phyloP scores from a whole-genome alignment of 495 filamentous ascomycete species.

The Talaromyces proteolyticus region DNA sequence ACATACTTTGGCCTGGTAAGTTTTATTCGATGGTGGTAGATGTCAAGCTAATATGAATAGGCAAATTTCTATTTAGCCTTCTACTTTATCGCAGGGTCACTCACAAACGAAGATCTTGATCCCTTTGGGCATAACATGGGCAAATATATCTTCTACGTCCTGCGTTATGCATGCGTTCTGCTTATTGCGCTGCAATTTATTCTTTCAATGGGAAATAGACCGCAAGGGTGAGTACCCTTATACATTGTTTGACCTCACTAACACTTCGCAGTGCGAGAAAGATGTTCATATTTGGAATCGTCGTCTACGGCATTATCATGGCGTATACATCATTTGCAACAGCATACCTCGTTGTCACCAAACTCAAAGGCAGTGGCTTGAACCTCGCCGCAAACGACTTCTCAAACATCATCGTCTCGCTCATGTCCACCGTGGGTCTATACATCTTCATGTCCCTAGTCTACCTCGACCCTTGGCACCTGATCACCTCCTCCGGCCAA shows the following conservation, averaged over 20 bases:
- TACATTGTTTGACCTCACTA: not conserved
- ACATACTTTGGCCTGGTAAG: conserved; percentile 89
- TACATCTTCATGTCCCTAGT: conserved; percentile 96
- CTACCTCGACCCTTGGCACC: conserved; percentile 98
- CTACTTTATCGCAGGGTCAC: conserved; percentile 96
- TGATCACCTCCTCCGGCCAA: conserved; percentile 90
- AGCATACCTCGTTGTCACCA: conserved; percentile 78
- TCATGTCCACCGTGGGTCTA: conserved; percentile 79
- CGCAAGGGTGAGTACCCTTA: conserved; percentile 62
- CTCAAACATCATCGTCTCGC: conserved; percentile 91
- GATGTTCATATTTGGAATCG: conserved; percentile 82
- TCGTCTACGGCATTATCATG: conserved; percentile 92
- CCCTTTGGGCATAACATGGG: conserved; percentile 86
- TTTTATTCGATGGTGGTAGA: not conserved
- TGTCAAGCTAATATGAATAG: conserved; percentile 21
- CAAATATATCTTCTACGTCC: conserved; percentile 74
- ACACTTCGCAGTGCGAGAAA: conserved; percentile 58
- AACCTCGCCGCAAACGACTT: conserved; percentile 78
- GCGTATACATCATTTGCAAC: conserved; percentile 85
- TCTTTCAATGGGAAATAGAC: conserved; percentile 95
- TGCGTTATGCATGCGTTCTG: conserved; percentile 79
- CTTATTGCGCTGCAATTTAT: conserved; percentile 95
- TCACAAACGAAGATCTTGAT: conserved; percentile 73
- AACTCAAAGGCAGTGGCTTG: conserved; percentile 56
- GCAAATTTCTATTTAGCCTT: conserved; percentile 99